Conservation (phyloP, 768 basidiomycete genomes). For the Podaxis sp. region DNA sequence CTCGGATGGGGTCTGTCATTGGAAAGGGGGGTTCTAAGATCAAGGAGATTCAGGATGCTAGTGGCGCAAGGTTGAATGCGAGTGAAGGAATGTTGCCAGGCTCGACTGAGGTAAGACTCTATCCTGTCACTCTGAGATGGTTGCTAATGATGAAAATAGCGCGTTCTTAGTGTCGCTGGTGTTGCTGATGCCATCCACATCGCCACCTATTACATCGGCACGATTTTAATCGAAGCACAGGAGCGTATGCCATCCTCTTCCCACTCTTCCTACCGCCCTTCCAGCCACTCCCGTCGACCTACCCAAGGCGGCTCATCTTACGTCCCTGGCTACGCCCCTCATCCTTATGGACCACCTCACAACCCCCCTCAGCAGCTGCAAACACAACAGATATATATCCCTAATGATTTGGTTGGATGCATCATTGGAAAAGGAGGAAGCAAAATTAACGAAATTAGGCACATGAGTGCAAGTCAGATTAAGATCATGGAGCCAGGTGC, state of each 20-base stretch:
- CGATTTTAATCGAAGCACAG: conserved; percentile 91
- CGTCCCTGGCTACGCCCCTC: conserved; percentile 51
- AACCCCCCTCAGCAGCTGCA: conserved; percentile 74
- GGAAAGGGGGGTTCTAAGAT: conserved; percentile 98
- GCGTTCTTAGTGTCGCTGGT: conserved; percentile 95
- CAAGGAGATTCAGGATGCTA: conserved; percentile 99
- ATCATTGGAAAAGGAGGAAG: conserved; percentile 98
- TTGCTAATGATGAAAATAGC: conserved; percentile 41
- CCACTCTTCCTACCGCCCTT: conserved; percentile 65
- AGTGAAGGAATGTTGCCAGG: conserved; percentile 98
- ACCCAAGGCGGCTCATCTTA: conserved; percentile 50
- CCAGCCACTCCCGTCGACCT: conserved; percentile 27
- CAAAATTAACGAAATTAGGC: conserved; percentile 98
- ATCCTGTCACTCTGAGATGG: background rate
- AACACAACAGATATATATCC: conserved; percentile 98
- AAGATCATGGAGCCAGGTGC: conserved; percentile 99
- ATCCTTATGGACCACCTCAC: conserved; percentile 36
- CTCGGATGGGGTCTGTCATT: conserved; percentile 98
- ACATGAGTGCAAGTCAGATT: conserved; percentile 93
- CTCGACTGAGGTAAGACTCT: conserved; percentile 81
- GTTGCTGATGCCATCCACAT: conserved; percentile 99
- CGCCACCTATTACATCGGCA: conserved; percentile 98
- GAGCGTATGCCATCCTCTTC: conserved; percentile 74
- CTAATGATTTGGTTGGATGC: conserved; percentile 93
- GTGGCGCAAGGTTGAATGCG: conserved; percentile 92